Evolutionary conservation across 1,284 basidiomycete genomes (phyloP), one percentile per base, ranked within the genome.

Genomic region (Takashimella tepidaria): DNA sequence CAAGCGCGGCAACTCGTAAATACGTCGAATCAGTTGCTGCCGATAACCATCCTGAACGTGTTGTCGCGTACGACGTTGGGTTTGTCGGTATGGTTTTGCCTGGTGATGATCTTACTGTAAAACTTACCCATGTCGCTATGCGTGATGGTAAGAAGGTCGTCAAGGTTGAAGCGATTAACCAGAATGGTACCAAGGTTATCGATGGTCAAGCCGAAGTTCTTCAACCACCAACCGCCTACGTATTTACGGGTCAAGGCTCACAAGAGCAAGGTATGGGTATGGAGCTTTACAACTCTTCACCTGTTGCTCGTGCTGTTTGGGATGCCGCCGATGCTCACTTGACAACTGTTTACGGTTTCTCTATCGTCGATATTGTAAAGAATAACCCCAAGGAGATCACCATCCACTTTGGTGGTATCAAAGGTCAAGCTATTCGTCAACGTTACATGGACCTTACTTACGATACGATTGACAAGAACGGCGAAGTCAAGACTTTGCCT

Each of bases 391-490:
- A 92, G 81, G 85, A 89, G 75, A 92, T 98, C 81, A 98, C 92
- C 0, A 88, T 98, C 63, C 95, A 98, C 77, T 98, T 98, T 66
- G 96, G 96, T 80, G 95, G 95, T 76, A 89, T 97, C 78, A 97
- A 96, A 77, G 95, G 95, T 44, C 92, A 98, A 73, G 92, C 87
- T 4, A 98, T 98, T 64, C 89, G 95, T 49, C 89, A 95, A 71
- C 87, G 96, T 41, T 98, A 98, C 80, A 98, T 98, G 92, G 90
- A 93, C 66, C 96, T 98, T 88, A 88, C 89, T 10, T 98, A 97
- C 79, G 93, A 97, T 71, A 87, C 92, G 1, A 87, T 91, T 80
- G 93, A 96, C 78, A 92, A 90, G 77, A 88, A 92, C 67, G 93
- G 95, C 59, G 86, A 89, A 68, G 84, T 96, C 75, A 92, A 92